Evolutionary conservation across 2,329 filamentous ascomycete species (phyloP).

Genomic region (Alternaria sp.): DNA sequence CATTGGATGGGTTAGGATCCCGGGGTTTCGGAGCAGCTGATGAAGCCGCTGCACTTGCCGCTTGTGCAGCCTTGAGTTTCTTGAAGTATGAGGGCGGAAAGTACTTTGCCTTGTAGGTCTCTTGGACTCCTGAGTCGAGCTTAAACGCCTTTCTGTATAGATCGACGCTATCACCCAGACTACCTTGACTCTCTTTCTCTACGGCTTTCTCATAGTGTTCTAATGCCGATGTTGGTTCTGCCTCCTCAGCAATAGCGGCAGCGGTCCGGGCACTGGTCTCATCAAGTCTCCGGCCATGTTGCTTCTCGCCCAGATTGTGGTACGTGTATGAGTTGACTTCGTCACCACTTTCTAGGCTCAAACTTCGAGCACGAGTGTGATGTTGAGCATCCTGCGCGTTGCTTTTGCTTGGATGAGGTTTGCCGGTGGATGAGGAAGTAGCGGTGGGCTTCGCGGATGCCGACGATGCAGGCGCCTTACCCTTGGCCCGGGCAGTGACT

Average conservation of each 20-base stretch:
- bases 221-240: constrained; percentile 75
- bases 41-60: neutral
- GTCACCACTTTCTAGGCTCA: constrained; percentile 46
- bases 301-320: constrained; percentile 55
- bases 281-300: constrained; percentile 52
- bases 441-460: constrained; percentile 21
- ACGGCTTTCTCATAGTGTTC: constrained; percentile 94
- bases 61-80: constrained; percentile 23
- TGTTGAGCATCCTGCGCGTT: constrained; percentile 29
- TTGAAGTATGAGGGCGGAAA: constrained; percentile 70
- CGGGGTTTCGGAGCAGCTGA: constrained; percentile 44
- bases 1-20: constrained; percentile 56
- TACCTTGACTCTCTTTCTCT: constrained; percentile 84
- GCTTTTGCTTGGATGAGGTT: constrained; percentile 27
- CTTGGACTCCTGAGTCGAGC: constrained; percentile 85
- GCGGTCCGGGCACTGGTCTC: constrained; percentile 47
- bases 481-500: constrained; percentile 62
- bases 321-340: constrained; percentile 51
- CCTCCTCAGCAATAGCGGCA: constrained; percentile 35
- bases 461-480: constrained; percentile 23
- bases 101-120: constrained; percentile 88
- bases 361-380: constrained; percentile 33
- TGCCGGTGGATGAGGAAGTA: constrained; percentile 24
- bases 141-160: constrained; percentile 91
- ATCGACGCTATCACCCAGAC: constrained; percentile 83